Percentiles rank a stretch among this genome's conserved stretches.
phyloP scores from a whole-genome alignment of 371 early-diverging fungal genomes.

The Fennellomyces sp. region DNA sequence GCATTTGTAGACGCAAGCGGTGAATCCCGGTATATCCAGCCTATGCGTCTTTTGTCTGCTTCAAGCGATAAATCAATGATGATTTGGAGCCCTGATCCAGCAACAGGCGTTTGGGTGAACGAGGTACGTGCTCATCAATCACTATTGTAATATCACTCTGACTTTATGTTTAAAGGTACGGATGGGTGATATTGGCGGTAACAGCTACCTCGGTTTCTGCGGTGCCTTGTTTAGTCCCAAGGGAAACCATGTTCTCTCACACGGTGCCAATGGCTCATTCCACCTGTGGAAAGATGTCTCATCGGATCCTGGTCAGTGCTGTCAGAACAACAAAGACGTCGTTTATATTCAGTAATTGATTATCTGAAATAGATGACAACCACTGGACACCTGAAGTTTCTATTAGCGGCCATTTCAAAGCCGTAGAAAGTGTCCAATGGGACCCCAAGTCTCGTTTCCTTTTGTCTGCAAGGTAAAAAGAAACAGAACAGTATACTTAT shows the following conservation, averaged over 20 bases:
- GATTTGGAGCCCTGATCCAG: conserved; percentile 86
- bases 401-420: conserved; percentile 78
- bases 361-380: conserved; percentile 30
- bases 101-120: conserved; percentile 87
- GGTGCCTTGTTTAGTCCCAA: conserved; percentile 77
- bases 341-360: background rate
- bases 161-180: conserved; percentile 45
- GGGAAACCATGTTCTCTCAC: conserved; percentile 71
- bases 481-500: background rate
- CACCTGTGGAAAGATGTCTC: conserved; percentile 79
- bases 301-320: conserved; percentile 35
- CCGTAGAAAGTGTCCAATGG: conserved; percentile 84
- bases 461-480: conserved; percentile 64
- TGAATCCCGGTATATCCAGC: conserved; percentile 54
- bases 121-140: conserved; percentile 44
- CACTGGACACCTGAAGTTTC: conserved; percentile 75
- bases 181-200: conserved; percentile 92
- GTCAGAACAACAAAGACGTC: background rate
- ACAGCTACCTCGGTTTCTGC: conserved; percentile 77
- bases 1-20: conserved; percentile 6
- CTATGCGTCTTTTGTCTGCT: conserved; percentile 80
- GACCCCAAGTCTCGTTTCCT: conserved; percentile 78
- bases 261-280: conserved; percentile 89
- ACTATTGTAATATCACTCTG: no score
- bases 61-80: conserved; percentile 94